Evolutionary conservation across 2,329 filamentous ascomycete species (phyloP), one percentile per base, ranked within the genome.

Genomic region (Phialophora macrospora): DNA sequence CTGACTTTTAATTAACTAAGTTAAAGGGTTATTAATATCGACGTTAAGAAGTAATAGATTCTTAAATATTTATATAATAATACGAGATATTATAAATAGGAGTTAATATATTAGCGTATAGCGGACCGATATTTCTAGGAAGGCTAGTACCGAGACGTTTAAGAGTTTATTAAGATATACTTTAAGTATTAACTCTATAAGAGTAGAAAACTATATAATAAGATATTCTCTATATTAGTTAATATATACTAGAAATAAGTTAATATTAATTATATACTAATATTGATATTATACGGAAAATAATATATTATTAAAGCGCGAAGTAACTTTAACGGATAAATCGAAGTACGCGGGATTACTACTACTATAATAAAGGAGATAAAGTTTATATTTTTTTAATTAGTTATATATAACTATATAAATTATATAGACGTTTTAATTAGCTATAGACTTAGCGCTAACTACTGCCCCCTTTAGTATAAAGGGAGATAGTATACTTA

Each of bases 111-210:
- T 7, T 28, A 58, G 12, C 1, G 34, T 5, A 38, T 58, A 0
- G 0, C 5, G 0, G 11, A 58, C n/a, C 9, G 20, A 14, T 58
- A 58, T 12, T 58, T 28, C 2, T 58, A 46, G 20, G 12, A 46
- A 14, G 32, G 38, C 11, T 22, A 58, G 6, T 58, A 46, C n/a
- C 2, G 7, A 2, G 22, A 58, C 14, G 12, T 58, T 9, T 11
- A 58, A 14, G 9, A 49, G 20, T 58, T 48, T n/a, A 26, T 57
- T 48, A 48, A 32, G 41, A 58, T 6, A n/a, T n/a, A n/a, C n/a
- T n/a, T n/a, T n/a, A n/a, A n/a, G n/a, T n/a, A n/a, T n/a, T n/a
- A n/a, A n/a, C n/a, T n/a, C n/a, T n/a, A n/a, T n/a, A n/a, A n/a
- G n/a, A n/a, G n/a, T n/a, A n/a, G n/a, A n/a, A n/a, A 0, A 11